Evolutionary conservation across 1,139 yeast species (phyloP), one percentile per base, ranked within the genome.

Genomic region (Yamadazyma trypodendri): DNA sequence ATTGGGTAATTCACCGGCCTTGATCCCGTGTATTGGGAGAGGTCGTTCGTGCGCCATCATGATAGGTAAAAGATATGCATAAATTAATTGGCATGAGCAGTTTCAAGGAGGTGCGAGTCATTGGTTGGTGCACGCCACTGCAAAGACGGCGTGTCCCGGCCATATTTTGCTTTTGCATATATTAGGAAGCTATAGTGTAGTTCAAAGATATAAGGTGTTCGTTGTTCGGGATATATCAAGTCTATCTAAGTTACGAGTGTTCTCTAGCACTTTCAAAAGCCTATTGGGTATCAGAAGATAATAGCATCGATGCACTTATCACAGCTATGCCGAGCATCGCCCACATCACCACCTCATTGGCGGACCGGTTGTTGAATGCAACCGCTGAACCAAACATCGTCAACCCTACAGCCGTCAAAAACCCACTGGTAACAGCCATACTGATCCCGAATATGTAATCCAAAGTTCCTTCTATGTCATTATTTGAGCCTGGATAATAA

Each of bases 351-450:
- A 77, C 81, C 31, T 58, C 63, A 34, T 72, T 75, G 41, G 75
- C 73, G 29, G 68, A 62, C 16, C 51, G 31, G 6, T 88, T 89
- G 9, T 89, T 87, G 59, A 82, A 84, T 1, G 77, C 67, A 14
- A 84, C 77, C 1, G 92, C 83, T 23, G 87, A 76, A 0, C 88
- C 84, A 57, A 86, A 84, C 95, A 90, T 86, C 46, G 90, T 90
- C 32, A 89, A 61, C 0, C 90, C 86, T 38, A 90, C 84, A 17
- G 84, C 84, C 0, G 85, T 69, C 49, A 90, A 65, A 54, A 90
- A 90, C 1, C 97, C 97, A 31, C 94, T 75, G 1, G 97, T 88
- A 2, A 84, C 57, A 10, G 88, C 77, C 56, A 90, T 73, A 16
- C 87, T 61, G 0, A 75, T 49, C 0, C 94, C 95, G 59, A 84